Base-by-base conservation (phyloP, 208 protist species). In the Borovskyia barvae region DNA sequence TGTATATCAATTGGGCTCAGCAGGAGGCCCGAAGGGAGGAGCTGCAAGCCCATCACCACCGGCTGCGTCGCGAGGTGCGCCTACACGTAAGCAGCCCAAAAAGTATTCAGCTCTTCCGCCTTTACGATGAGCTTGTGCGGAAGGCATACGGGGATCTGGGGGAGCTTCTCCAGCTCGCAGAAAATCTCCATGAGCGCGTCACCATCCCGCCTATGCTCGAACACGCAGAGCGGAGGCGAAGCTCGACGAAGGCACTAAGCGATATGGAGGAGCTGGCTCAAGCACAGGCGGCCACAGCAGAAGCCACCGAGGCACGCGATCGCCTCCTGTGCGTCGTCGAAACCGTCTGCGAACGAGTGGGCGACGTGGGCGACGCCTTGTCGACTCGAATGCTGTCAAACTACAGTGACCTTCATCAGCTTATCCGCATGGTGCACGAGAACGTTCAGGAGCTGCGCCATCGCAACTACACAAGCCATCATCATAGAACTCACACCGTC, bases 61-160 rank as follows among this genome's bases (percentile, higher is more conserved):
- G 65, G 25, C 75, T 95, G 20, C 82, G 83, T 4, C 74, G 78
- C 48, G 80, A 92, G 41, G 81, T 91, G 9, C 79, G 83, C 14
- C 69, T 90, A 15, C 75, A 75, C 42, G 74, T 95, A n/a, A 87
- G 72, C 26, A 90, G 83, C 24, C 81, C 73, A 45, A 72, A 59
- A 25, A 81, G 69, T 32, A 60, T 90, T 20, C 73, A 88, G 55
- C 45, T 95, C 33, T 90, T 88, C 66, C 53, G 64, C 8, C 47
- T 65, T 22, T 95, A 92, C 61, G 82, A 91, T 49, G 67, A 75
- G 19, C 49, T 95, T 4, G 55, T 82, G 37, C 32, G 37, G 8
- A 39, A 53, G n/a, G 42, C 61, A 7, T 54, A 89, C 26, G 43
- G 62, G n/a, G 51, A 54, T 17, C 50, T 85, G 8, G 20, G 42